Conservation (phyloP, 768 basidiomycete genomes). For the Termitomyces eurrhizus region DNA sequence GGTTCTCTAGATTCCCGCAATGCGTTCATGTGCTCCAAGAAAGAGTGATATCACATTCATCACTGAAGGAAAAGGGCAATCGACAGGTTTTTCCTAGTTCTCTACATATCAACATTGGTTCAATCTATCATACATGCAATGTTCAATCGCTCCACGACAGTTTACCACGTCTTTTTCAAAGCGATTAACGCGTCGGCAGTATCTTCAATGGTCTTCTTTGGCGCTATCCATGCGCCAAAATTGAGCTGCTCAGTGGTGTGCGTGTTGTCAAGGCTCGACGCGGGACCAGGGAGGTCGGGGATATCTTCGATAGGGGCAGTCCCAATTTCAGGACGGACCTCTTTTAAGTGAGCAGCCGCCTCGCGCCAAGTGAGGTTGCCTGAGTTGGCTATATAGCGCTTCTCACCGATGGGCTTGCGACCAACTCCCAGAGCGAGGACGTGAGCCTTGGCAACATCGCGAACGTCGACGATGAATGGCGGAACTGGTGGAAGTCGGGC, state of each 20-base stretch:
- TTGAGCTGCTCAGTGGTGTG: conserved; percentile 23
- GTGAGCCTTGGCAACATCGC: conserved; percentile 32
- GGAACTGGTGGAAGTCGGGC: conserved; percentile 18
- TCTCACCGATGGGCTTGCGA: conserved; percentile 18
- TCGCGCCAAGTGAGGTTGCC: conserved; percentile 27
- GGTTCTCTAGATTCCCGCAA: background rate
- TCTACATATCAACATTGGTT: background rate
- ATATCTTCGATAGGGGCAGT: conserved; percentile 10
- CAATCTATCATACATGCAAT: background rate
- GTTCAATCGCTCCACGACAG: background rate
- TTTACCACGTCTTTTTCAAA: conserved; percentile 23
- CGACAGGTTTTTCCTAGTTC: background rate
- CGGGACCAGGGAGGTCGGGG: conserved; percentile 20
- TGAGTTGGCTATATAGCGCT: conserved; percentile 27
- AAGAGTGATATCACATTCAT: background rate
- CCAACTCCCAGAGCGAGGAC: conserved; percentile 28
- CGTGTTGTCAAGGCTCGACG: conserved; percentile 22
- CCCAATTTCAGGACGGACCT: conserved; percentile 19
- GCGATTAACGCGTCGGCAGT: conserved; percentile 22
- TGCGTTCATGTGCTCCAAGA: background rate
- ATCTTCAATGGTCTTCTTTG: conserved; percentile 25
- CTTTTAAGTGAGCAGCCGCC: conserved; percentile 23
- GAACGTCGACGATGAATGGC: conserved; percentile 31
- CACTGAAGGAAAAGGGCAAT: background rate
- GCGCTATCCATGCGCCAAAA: conserved; percentile 20